Base-by-base conservation (phyloP, 1,284 basidiomycete genomes). In the Pisolithus thermaeus region DNA sequence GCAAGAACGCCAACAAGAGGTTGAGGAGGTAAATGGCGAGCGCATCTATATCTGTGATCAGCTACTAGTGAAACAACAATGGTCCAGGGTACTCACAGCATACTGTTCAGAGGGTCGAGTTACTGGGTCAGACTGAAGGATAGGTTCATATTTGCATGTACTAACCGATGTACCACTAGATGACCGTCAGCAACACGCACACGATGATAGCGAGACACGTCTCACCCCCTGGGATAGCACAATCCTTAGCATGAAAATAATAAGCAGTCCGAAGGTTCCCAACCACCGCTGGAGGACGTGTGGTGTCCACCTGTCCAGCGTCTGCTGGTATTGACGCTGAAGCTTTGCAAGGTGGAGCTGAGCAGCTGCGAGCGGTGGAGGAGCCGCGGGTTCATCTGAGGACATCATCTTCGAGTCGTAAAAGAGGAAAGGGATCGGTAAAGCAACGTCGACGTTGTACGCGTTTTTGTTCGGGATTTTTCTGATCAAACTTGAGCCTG, bases 21-120 rank as follows among this genome's bases (percentile, higher is more conserved):
- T 96, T 96, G 56, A 96, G 78, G 58, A 97, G 83, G 73, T 96
- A 97, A 63, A 97, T 97, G 38, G 90, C 91, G 57, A 90, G 83
- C 28, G 88, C 91, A 65, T 94, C 87, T 90, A 57, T 9, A 7
- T 3, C 47, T 46, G 27, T 20, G 30, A 38, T 49, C 20, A 54
- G 56, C 23, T 55, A 18, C 8, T 11, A 28, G 16, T 16, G 23
- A 40, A 50, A 48, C 43, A 49, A 48, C 20, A 5, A 48, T 8
- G 45, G 52, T n/a, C 4, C 1, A 44, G 52, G 25, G 25, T 0
- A 80, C 84, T 58, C 64, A 87, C 84, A 88, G 70, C 83, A 86
- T 46, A 87, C 84, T 87, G 54, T 52, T 50, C 41, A 22, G 25
- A 32, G 32, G 9, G 22, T 9, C 30, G 20, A 18, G 56, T 51